phyloP scores from a whole-genome alignment of 805 yeast species.

The Teunomyces barrocoloradensis region DNA sequence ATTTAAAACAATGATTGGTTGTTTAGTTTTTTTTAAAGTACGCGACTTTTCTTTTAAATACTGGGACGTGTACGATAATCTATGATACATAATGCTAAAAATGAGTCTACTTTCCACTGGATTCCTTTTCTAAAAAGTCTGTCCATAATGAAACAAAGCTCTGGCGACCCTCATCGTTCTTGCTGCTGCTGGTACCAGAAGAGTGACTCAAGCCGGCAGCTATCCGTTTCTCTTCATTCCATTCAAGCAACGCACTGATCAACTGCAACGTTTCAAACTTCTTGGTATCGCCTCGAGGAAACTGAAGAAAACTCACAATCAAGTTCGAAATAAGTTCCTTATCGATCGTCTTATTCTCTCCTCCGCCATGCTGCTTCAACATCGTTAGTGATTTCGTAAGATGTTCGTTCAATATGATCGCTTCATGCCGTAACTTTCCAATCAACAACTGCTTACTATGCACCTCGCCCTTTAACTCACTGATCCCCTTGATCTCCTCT shows the following conservation, averaged over 20 bases:
- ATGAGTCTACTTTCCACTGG: slow-evolving; percentile 23
- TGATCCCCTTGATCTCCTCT: slow-evolving; percentile 25
- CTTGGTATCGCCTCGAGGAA: slow-evolving; percentile 92
- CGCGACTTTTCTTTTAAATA: background rate
- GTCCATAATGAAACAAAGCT: slow-evolving; percentile 78
- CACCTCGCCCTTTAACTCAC: slow-evolving; percentile 57
- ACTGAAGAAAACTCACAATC: slow-evolving; percentile 75
- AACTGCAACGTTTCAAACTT: slow-evolving; percentile 89
- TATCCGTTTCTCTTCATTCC: slow-evolving; percentile 80
- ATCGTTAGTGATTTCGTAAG: slow-evolving; percentile 87
- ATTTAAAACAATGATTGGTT: background rate
- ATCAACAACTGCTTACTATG: slow-evolving; percentile 65
- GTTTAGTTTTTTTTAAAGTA: background rate
- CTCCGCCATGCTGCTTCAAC: slow-evolving; percentile 72
- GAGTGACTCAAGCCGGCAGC: slow-evolving; percentile 67
- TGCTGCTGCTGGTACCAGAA: slow-evolving; percentile 11
- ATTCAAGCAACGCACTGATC: slow-evolving; percentile 75
- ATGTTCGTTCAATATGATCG: slow-evolving; percentile 90
- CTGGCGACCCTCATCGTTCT: slow-evolving; percentile 33
- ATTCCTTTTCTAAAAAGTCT: slow-evolving; percentile 72
- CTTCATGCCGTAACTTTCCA: slow-evolving; percentile 93
- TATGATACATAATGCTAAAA: slow-evolving; percentile 1
- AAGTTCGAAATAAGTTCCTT: slow-evolving; percentile 86
- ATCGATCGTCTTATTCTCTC: slow-evolving; percentile 71
- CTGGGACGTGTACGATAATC: background rate